Conservation (phyloP, 176 grass and related monocot species). For the Themeda triandra region DNA sequence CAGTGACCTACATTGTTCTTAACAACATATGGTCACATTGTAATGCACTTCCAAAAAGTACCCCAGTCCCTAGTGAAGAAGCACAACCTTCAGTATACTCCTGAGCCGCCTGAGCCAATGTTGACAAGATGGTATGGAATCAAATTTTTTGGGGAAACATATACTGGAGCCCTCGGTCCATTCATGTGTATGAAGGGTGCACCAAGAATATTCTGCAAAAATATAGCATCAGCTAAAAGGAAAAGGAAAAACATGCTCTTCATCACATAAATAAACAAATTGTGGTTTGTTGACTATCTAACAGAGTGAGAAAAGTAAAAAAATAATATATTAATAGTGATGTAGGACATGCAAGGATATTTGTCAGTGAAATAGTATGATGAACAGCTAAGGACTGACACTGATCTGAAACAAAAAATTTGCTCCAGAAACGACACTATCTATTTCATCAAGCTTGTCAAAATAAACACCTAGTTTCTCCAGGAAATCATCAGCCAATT, state of each 20-base stretch:
- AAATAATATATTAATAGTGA: neutral
- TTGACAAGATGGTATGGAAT: slow-evolving; percentile 97
- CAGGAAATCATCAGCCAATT: slow-evolving; percentile 64
- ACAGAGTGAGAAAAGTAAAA: neutral
- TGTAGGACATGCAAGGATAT: slow-evolving; percentile 1
- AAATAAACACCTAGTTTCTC: slow-evolving; percentile 83
- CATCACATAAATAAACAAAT: neutral
- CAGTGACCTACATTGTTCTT: slow-evolving; percentile 73
- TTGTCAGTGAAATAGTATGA: slow-evolving; percentile 5
- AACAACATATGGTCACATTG: slow-evolving; percentile 34
- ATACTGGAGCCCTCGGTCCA: slow-evolving; percentile 54
- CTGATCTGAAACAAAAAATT: slow-evolving; percentile 88
- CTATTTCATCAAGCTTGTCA: slow-evolving; percentile 96
- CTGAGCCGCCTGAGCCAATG: slow-evolving; percentile 79
- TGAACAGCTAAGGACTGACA: neutral
- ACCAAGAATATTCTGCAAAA: slow-evolving; percentile 71
- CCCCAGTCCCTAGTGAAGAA: slow-evolving; percentile 12
- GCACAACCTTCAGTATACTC: slow-evolving; percentile 70
- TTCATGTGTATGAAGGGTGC: slow-evolving; percentile 90
- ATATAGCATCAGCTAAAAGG: slow-evolving; percentile 27
- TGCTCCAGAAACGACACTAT: slow-evolving; percentile 79
- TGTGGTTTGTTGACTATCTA: neutral
- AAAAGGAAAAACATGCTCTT: neutral
- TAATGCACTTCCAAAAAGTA: too few relatives aligned
- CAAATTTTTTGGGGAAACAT: slow-evolving; percentile 67